Evolutionary conservation across 2,329 filamentous ascomycete genomes (phyloP).

Genomic region (Diaporthe capsici): DNA sequence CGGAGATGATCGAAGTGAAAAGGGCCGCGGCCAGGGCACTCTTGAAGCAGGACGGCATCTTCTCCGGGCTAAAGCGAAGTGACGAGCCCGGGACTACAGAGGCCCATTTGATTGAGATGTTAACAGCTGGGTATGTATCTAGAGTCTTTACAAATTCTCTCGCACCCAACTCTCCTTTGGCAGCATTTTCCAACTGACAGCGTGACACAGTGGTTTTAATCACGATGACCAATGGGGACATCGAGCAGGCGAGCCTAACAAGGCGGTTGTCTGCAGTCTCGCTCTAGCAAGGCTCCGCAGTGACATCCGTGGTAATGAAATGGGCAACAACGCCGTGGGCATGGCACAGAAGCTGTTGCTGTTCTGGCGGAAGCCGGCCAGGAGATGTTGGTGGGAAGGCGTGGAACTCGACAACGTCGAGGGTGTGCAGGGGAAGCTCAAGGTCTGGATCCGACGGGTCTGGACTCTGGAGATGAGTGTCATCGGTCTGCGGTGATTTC

Average conservation of each 20-base stretch:
- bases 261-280: constrained; percentile 97
- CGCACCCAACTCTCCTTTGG: background rate
- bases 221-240: constrained; percentile 97
- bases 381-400: constrained; percentile 99
- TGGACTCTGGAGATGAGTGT: constrained; percentile 99
- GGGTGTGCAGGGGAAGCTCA: constrained; percentile 90
- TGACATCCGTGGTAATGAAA: constrained; percentile 86
- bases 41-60: constrained; percentile 92
- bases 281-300: constrained; percentile 93
- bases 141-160: background rate
- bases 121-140: constrained; percentile 89
- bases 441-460: constrained; percentile 97
- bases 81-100: constrained; percentile 97
- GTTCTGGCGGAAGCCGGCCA: constrained; percentile 97
- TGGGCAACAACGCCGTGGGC: constrained; percentile 84
- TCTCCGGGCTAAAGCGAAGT: constrained; percentile 93
- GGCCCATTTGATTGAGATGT: constrained; percentile 98
- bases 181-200: constrained; percentile 36
- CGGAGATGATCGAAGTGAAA: constrained; percentile 97
- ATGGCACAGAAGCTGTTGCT: constrained; percentile 99
- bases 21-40: constrained; percentile 90
- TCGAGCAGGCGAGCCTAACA: constrained; percentile 96
- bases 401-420: constrained; percentile 92
- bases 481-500: constrained; percentile 79
- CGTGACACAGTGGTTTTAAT: constrained; percentile 84